Evolutionary conservation across 306 rosid genomes (phyloP), one percentile per base, ranked within the genome.

Genomic region (Prunus fruticosa): DNA sequence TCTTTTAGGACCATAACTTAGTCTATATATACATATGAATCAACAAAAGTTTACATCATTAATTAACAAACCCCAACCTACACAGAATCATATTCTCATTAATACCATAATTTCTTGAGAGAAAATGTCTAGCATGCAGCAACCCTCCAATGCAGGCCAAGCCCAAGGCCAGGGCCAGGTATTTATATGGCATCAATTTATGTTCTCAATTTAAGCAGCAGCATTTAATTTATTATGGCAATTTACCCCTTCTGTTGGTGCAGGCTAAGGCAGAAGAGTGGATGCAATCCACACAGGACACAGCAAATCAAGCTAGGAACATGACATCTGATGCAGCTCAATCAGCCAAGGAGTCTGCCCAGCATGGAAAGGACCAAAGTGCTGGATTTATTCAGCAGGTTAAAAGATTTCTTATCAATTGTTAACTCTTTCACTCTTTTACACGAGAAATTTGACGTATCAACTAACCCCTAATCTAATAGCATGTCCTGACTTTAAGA

Each of bases 341-440:
- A 75, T 79, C 88, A 43, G 25, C 86, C 15, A 74, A 77, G 1
- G 66, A 86, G 4, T 28, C 84, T 43, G 81, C 82, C 50, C 78
- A 86, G 16, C 52, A 61, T 19, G 74, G 69, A 76, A 87, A 82
- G 81, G 85, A 90, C 2, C 80, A 86, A 62, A 76, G 84, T 73
- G 78, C 86, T 45, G 86, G 92, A 51, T 82, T 90, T 38, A 71
- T 88, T 67, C 88, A 84, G 12, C 91, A 86, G 89, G 96, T 89
- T 30, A 15, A 60, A 30, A 28, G 6, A 15, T 63, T 63, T 63
- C 46, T 60, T 20, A 12, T 11, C 11, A 60, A 14, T 63, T 30
- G 3, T 28, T 63, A 6, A 28, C 13, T 30, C 67, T 8, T 7
- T 7, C 43, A 30, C 43, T 63, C 43, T 62, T 62, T 28, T 62